These are phyloP conservation scores for Candida mesenterica DNA, from an alignment of 1,139 yeast species.

Conservation along the genomic window DNA sequence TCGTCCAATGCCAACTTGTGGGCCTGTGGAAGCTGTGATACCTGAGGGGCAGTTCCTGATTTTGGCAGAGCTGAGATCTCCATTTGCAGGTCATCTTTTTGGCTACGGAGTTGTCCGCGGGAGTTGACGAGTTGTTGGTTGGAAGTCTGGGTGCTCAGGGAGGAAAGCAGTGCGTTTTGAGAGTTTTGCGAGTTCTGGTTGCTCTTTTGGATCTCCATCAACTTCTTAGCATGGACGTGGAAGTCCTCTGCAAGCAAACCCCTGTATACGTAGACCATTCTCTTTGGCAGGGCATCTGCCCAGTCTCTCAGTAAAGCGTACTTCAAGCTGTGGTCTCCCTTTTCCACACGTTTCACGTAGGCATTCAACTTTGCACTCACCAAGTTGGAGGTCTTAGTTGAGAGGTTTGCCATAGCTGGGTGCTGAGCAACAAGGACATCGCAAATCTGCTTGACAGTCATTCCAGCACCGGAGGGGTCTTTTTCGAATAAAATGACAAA, in stretches of 20 bases:
- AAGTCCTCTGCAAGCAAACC: slow-evolving; percentile 72
- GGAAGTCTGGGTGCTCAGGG: slow-evolving; percentile 5
- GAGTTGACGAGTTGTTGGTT: background rate
- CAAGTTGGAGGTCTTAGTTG: slow-evolving; percentile 77
- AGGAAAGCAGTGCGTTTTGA: slow-evolving; percentile 10
- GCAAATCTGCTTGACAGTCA: slow-evolving; percentile 84
- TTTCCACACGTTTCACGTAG: slow-evolving; percentile 77
- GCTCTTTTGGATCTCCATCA: slow-evolving; percentile 40
- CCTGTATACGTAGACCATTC: slow-evolving; percentile 85
- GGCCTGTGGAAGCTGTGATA: background rate
- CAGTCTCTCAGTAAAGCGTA: slow-evolving; percentile 81
- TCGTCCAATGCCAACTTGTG: slow-evolving; percentile 12
- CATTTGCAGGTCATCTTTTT: background rate
- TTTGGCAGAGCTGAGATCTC: slow-evolving; percentile 5
- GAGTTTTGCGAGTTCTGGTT: slow-evolving; percentile 10
- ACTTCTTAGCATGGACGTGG: slow-evolving; percentile 63
- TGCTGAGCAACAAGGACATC: slow-evolving; percentile 69
- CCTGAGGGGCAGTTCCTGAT: slow-evolving; percentile 1
- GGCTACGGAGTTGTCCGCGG: slow-evolving; percentile 2
- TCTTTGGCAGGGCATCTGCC: slow-evolving; percentile 84
- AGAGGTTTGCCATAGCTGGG: slow-evolving; percentile 77
- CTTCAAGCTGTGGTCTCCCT: slow-evolving; percentile 68
- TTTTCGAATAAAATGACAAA: slow-evolving; percentile 66
- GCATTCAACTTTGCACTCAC: slow-evolving; percentile 82
- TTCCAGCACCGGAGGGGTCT: slow-evolving; percentile 68